Evolutionary conservation across 2,329 filamentous ascomycete species (phyloP).

Genomic region (Pseudogymnoascus sp.): DNA sequence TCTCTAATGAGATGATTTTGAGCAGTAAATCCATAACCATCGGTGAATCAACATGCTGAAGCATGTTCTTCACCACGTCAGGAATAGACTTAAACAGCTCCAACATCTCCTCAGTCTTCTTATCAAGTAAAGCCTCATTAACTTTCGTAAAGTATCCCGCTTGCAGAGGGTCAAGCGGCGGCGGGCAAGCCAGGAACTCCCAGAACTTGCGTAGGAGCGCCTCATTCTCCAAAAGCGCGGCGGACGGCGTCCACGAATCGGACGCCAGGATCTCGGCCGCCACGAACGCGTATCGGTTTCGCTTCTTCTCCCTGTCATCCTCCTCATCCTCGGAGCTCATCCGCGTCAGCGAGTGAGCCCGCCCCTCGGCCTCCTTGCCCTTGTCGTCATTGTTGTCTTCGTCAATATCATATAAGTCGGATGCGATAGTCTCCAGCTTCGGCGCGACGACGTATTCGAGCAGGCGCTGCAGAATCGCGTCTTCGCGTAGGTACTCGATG

Average conservation of each 20-base stretch:
- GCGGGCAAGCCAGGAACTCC: constrained; percentile 77
- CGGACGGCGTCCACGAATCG: constrained; percentile 94
- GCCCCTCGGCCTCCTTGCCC: constrained; percentile 33
- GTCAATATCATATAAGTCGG: constrained; percentile 45
- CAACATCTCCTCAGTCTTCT: constrained; percentile 97
- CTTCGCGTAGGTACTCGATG: constrained; percentile 89
- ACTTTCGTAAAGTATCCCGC: constrained; percentile 98
- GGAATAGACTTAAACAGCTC: constrained; percentile 79
- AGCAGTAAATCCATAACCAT: constrained; percentile 97
- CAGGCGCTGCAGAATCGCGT: constrained; percentile 74
- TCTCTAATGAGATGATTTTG: constrained; percentile 95
- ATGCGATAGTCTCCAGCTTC: constrained; percentile 52
- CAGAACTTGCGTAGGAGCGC: constrained; percentile 77
- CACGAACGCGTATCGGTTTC: constrained; percentile 89
- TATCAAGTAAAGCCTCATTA: constrained; percentile 94
- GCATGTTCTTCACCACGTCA: constrained; percentile 73
- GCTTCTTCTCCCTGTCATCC: constrained; percentile 82
- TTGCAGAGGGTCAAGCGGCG: constrained; percentile 84
- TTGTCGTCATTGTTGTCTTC: constrained; percentile 43
- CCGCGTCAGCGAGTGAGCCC: constrained; percentile 46
- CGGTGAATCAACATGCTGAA: constrained; percentile 91
- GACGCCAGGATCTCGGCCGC: constrained; percentile 90
- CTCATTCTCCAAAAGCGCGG: constrained; percentile 81
- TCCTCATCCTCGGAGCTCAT: constrained; percentile 45
- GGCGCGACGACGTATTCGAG: constrained; percentile 89